phyloP scores from a whole-genome alignment of 176 grass and related monocot species.

The Zea mays region DNA sequence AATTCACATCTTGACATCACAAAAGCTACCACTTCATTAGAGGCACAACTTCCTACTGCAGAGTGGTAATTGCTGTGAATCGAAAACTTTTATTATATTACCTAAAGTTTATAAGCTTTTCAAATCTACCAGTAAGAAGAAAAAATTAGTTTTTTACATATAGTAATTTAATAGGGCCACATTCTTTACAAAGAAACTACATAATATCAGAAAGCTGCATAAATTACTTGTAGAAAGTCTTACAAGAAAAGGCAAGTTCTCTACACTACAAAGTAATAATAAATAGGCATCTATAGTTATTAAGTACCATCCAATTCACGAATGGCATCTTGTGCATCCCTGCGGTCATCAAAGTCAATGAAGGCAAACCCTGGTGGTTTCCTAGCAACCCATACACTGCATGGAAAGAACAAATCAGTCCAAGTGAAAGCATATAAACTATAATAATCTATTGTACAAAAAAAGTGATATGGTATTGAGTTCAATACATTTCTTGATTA shows the following conservation, averaged over 20 bases:
- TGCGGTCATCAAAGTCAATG: slow-evolving; percentile 83
- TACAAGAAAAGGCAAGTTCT: not conserved
- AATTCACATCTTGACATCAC: slow-evolving; percentile 7
- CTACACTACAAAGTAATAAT: not conserved
- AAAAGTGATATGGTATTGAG: slow-evolving; percentile 10
- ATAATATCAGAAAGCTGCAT: slow-evolving; percentile 4
- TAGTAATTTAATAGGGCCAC: not conserved
- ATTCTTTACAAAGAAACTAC: not conserved
- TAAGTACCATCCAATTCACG: slow-evolving; percentile 74
- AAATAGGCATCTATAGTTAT: not conserved
- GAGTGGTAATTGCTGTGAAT: not conserved
- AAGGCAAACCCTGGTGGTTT: slow-evolving; percentile 88
- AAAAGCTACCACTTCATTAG: slow-evolving; percentile 23
- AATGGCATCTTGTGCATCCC: slow-evolving; percentile 83
- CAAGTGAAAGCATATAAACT: slow-evolving; percentile 29
- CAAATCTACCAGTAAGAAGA: not conserved
- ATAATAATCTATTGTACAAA: slow-evolving; percentile 7
- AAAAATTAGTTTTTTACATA: not conserved
- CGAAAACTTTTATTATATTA: not conserved
- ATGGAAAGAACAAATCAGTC: slow-evolving; percentile 28
- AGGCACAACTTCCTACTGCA: not conserved
- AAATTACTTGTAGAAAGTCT: not conserved
- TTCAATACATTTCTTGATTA: not conserved
- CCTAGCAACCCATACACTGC: slow-evolving; percentile 95
- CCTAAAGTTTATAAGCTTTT: not conserved